Evolutionary conservation across 1,284 basidiomycete species (phyloP), one percentile per base, ranked within the genome.

Genomic region (Malassezia pachydermatis): DNA sequence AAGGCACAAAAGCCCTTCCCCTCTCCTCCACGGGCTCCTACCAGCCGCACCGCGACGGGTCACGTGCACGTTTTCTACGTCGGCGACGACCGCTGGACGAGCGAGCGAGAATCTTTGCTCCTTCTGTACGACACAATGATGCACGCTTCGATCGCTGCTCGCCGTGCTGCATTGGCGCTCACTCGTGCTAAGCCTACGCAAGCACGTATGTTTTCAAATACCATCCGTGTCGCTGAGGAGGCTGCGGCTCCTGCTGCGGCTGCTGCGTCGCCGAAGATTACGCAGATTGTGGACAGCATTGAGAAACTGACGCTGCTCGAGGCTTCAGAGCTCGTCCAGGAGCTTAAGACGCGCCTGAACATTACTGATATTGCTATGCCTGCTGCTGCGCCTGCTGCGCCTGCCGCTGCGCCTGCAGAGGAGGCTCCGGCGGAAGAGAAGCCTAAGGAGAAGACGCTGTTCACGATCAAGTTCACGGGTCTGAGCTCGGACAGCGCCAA

Each of bases 331-430:
- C 80, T 99, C 48, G 90, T 98, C 32, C 76, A 84, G 7, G 76
- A 84, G 35, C 78, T 99, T 66, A 98, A 98, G 89, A 80, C 86
- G 49, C 83, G 86, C 56, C 75, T 99, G 54, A 98, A 98, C 75
- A 99, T 99, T 62, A 87, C 90, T 74, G 94, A 98, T 76, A 87
- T 98, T 69, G 88, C 89, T 24, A 83, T 95, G 80, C 89, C 90
- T 32, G 81, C 86, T 1, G 79, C 83, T 4, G 77, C 81, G 1
- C 45, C 55, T 3, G 43, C 59, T 3, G 57, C 62, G 11, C 76
- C 81, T 4, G 70, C 76, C 19, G 78, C 79, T 2, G 71, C 73
- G 14, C 46, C 55, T 1, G 70, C 57, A 9, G 76, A 76, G 10
- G 76, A 79, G 4, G 55, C 59, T 29, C 62, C 59, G 6, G 68